Evolutionary conservation across 1,284 basidiomycete species (phyloP).

Genomic region (Athelia psychrophila): DNA sequence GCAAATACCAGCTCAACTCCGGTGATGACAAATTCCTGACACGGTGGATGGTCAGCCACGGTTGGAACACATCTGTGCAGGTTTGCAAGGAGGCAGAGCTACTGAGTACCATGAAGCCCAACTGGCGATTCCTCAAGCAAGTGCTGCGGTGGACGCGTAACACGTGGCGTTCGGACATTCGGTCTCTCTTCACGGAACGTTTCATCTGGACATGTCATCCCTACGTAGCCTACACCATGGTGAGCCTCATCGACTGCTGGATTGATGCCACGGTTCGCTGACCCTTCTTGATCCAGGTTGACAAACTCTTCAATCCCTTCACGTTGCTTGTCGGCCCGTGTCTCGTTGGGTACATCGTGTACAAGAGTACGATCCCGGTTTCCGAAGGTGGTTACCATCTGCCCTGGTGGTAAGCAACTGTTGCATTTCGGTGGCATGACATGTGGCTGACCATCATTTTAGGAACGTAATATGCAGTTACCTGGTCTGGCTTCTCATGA

Average conservation of each 20-base stretch:
- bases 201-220: conserved; percentile 87
- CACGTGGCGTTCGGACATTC: conserved; percentile 88
- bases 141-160: conserved; percentile 91
- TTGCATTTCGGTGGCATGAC: conserved; percentile 7
- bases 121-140: conserved; percentile 93
- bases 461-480: conserved; percentile 80
- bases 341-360: conserved; percentile 74
- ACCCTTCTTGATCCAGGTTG: conserved; percentile 46
- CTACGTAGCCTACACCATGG: conserved; percentile 91
- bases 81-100: conserved; percentile 89
- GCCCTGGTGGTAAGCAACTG: conserved; percentile 74
- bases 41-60: conserved; percentile 94
- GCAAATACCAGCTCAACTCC: conserved; percentile 90
- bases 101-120: conserved; percentile 92
- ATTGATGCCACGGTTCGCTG: conserved; percentile 1
- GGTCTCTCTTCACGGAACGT: conserved; percentile 85
- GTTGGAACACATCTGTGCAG: conserved; percentile 92
- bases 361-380: conserved; percentile 72
- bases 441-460: conserved; percentile 7
- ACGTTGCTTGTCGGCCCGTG: conserved; percentile 82
- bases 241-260: conserved; percentile 25
- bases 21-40: conserved; percentile 94
- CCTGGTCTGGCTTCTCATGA: conserved; percentile 78
- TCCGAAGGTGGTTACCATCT: conserved; percentile 82
- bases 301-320: conserved; percentile 90